Evolutionary conservation across 108 stramenopile species (phyloP).

Genomic region (Cyclostephanos tholiformis): DNA sequence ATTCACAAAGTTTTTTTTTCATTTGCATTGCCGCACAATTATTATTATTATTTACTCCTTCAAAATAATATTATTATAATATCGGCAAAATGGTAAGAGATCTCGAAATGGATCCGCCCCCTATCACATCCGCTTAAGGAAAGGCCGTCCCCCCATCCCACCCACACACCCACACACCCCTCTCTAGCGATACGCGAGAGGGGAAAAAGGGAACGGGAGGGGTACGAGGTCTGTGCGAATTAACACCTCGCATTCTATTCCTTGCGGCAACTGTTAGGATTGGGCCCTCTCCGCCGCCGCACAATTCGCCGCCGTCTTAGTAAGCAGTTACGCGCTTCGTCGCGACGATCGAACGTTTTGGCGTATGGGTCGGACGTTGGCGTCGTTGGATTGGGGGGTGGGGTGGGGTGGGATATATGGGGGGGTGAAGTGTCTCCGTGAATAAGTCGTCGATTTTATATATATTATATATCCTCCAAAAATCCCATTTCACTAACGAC

Average conservation of each 20-base stretch:
- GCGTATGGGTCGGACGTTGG: not conserved
- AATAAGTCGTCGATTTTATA: not conserved
- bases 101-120: conserved; percentile 49
- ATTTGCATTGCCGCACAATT: no score
- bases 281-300: conserved; percentile 36
- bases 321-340: no score
- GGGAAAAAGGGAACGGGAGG: conserved; percentile 32
- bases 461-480: no score
- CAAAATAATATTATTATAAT: no score
- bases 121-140: conserved; percentile 57
- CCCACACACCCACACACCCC: no score
- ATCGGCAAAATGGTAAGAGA: conserved; percentile 59
- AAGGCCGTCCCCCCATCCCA: conserved; percentile 50
- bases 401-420: not conserved
- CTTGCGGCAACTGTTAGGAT: conserved; percentile 50
- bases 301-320: no score
- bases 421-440: not conserved
- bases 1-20: no score
- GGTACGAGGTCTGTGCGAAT: conserved; percentile 48
- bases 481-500: no score
- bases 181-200: no score
- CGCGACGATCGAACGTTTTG: conserved; percentile 20
- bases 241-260: conserved; percentile 50
- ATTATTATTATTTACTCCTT: no score
- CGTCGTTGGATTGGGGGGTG: not conserved